Evolutionary conservation across 2,329 filamentous ascomycete genomes (phyloP), one percentile per base, ranked within the genome.

Genomic region (Claviceps sp.): DNA sequence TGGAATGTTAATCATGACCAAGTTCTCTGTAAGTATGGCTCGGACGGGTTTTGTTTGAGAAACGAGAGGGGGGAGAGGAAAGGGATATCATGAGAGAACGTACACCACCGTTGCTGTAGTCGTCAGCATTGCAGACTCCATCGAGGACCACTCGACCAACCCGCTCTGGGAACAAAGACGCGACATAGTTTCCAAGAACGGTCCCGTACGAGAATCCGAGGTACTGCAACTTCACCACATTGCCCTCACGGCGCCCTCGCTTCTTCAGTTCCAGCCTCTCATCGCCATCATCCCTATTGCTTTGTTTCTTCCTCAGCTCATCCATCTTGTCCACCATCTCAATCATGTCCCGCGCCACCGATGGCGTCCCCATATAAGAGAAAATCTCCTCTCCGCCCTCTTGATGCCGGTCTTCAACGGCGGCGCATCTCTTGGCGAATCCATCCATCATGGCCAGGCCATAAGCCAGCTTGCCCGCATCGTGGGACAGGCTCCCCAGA

Each of bases 151-250:
- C 59, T 14, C 71, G 65, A 0, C 65, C 70, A 8, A 75, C 58
- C 3, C 66, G 60, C 0, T 57, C 64, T 0, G 66, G 65, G 37
- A 64, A 69, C 61, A 69, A 60, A 34, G 65, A 63, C 2, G 65
- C 63, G 55, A 68, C 66, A 34, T 63, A 63, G 43, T 66, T 66
- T 1, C 67, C 67, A 0, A 69, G 58, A 0, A 65, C 18, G 2
- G 64, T 67, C 16, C 66, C 65, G 18, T 78, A 78, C 5, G 72
- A 75, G 50, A 77, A 70, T 0, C 75, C 74, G 63, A 72, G 70
- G 56, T 75, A 78, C 57, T 72, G 70, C 34, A 77, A 56, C 11
- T 58, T 43, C 2, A 55, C 53, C 1, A 57, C 50, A 24, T 58
- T 41, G 18, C 48, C 51, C 5, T 44, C 26, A 4, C 47, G 45